Base-by-base conservation (phyloP, 331 rosid genomes). In the Quercus phellos region DNA sequence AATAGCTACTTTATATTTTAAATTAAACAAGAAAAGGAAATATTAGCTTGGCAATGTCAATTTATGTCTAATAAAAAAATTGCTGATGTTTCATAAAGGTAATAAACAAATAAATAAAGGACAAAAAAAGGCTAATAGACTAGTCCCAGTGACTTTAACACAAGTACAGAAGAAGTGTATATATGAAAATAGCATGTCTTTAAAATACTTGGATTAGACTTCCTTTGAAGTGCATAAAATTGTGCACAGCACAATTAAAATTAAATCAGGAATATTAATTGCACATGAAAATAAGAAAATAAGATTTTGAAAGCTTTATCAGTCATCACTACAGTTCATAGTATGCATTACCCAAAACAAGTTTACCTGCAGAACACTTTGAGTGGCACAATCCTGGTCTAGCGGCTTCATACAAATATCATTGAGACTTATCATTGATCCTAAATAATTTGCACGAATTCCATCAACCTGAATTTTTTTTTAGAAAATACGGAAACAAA, bases 381-480 rank as follows among this genome's bases (percentile, higher is more conserved):
- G 99, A 51, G 94, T 90, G 76, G 99, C 98, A 82, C 99, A 95
- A 73, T 93, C 90, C 80, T 82, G 87, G 83, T 95, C 98, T 74
- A 95, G 84, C 74, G 99, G 99, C 89, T 95, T 95, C 97, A 95
- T 55, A 90, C 99, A 95, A 72, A 95, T 95, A 81, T 95, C 97
- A 84, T 84, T 75, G 53, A 95, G 98, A 78, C 94, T 87, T 79
- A 91, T 60, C 77, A 79, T 79, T 61, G 80, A 76, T 53, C 97
- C 96, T 61, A 94, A 91, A 83, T 86, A 83, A 84, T 95, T 90
- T 83, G 90, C 99, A 70, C 71, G 92, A 74, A 95, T 79, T 79
- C 90, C 89, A 80, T 86, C 96, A 72, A 95, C 94, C 99, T 95
- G 87, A 69, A 66, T 85, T 10, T 10, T 46, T 12, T 46, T 46